These are phyloP conservation scores for Fraxinus cuspidata DNA, from an alignment of 257 asterid genomes.

Conservation along the genomic window DNA sequence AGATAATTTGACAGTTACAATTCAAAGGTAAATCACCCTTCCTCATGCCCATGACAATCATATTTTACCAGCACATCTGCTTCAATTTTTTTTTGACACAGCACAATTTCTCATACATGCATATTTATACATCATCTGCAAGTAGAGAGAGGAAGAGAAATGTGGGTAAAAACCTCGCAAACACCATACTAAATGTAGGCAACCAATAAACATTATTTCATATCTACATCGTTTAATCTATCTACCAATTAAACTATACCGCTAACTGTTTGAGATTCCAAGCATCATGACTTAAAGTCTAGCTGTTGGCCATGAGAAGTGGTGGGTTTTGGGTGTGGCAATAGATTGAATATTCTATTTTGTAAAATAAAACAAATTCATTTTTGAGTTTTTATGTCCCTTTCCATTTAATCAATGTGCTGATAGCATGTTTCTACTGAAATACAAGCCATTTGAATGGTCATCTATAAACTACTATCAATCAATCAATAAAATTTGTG, in stretches of 20 bases:
- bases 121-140: neutral
- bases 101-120: neutral
- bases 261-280: neutral
- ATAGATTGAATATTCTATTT: neutral
- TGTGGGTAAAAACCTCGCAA: neutral
- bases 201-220: neutral
- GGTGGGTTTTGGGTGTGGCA: neutral
- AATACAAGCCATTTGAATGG: neutral
- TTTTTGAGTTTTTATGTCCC: neutral
- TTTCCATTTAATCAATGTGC: neutral
- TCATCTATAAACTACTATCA: neutral
- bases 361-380: too few species aligned
- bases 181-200: neutral
- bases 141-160: neutral
- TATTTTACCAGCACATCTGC: neutral
- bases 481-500: neutral
- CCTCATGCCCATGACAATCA: neutral
- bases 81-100: neutral
- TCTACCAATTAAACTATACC: neutral
- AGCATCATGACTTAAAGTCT: neutral
- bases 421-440: neutral
- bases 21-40: neutral
- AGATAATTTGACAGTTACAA: neutral
- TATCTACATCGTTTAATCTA: neutral
- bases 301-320: neutral